Evolutionary conservation across 768 basidiomycete species (phyloP), one percentile per base, ranked within the genome.

Genomic region (Calocybe gangraenosa): DNA sequence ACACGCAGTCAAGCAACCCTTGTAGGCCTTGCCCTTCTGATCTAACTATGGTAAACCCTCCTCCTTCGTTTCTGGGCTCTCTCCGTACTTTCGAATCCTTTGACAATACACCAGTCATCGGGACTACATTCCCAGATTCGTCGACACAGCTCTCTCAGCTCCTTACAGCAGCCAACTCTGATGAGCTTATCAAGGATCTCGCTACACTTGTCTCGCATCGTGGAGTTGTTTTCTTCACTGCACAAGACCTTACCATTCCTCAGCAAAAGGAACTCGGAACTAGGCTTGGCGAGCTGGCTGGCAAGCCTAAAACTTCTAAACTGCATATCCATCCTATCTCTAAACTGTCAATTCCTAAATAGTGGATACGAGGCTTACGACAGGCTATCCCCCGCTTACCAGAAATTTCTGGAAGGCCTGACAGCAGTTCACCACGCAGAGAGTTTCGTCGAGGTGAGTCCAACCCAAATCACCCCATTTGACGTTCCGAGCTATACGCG

Each of bases 311-410:
- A 31, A 64, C 70, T 9, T 70, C 68, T n/a, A 65, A 59, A 37
- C 60, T 83, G 39, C 81, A 82, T 52, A 65, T 68, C 39, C 81
- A 82, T 56, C 82, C 82, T 5, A 64, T 79, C 41, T 75, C 78
- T 4, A 70, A 73, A 44, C 64, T 66, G 17, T 35, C 34, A 7
- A 18, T 35, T n/a, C n/a, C 17, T 5, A 7, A n/a, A n/a, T 18
- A 72, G 73, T 46, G 76, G 68, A 2, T 84, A 82, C 51, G 80
- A 81, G 55, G 81, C 78, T 7, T 85, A 83, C 61, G 79, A 81
- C 58, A 66, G 76, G 13, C 71, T 85, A 18, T 81, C 80, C 1
- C 78, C 78, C 7, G 66, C 73, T 3, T 71, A 70, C 48, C 63
- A 70, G 39, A 67, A 64, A 28, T 81, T 81, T 59, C 64, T 84